A percentile compares a stretch with the other conserved stretches of the same genome.
These are phyloP conservation scores for Exserohilum turcica DNA, from an alignment of 2,329 filamentous ascomycete species.

Conservation along the genomic window DNA sequence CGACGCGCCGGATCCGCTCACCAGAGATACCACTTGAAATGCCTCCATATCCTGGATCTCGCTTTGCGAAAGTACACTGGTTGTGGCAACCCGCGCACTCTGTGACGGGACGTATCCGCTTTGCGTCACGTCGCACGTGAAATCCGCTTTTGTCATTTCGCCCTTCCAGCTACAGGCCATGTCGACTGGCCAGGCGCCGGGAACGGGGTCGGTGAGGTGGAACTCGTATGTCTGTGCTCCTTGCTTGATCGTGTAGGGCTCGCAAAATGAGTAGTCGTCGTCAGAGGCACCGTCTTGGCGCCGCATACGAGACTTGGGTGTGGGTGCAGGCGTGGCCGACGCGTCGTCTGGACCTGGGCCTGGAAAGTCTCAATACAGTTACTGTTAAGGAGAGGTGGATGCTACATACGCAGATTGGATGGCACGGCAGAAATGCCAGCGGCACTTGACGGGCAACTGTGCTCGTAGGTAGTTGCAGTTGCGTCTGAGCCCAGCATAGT, in stretches of 20 bases:
- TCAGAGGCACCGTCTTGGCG: conserved; percentile 14
- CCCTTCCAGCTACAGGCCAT: conserved; percentile 31
- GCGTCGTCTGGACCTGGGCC: background rate
- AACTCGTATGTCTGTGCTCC: conserved; percentile 25
- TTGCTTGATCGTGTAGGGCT: conserved; percentile 33
- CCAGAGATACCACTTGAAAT: conserved; percentile 19
- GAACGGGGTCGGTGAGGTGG: conserved; percentile 27
- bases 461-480: conserved; percentile 30
- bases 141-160: conserved; percentile 23
- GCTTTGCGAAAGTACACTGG: conserved; percentile 5
- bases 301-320: conserved; percentile 25
- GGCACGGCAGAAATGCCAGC: conserved; percentile 20
- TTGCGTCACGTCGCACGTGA: conserved; percentile 28
- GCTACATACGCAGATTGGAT: conserved; percentile 1
- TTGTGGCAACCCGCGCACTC: background rate
- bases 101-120: conserved; percentile 11
- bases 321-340: conserved; percentile 16
- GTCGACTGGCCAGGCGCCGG: conserved; percentile 26
- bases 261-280: conserved; percentile 19
- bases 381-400: background rate
- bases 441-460: conserved; percentile 18
- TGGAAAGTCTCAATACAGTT: background rate
- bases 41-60: conserved; percentile 10
- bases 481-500: conserved; percentile 28
- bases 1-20: conserved; percentile 15